These are phyloP conservation scores for Sarocladium brachiariae DNA, from an alignment of 2,329 filamentous ascomycete species.

Conservation along the genomic window DNA sequence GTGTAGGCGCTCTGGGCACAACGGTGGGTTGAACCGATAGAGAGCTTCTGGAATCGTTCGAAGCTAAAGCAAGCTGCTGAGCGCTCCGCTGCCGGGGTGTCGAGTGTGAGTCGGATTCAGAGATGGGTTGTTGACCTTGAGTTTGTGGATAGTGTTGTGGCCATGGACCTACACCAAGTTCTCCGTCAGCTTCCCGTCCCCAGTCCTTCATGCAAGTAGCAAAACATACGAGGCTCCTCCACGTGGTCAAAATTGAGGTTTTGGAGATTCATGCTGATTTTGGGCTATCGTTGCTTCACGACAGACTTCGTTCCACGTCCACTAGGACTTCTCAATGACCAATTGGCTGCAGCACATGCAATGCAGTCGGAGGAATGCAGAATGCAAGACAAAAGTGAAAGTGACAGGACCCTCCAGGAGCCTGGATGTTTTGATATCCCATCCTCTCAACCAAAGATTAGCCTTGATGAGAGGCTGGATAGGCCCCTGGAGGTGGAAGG, in stretches of 20 bases:
- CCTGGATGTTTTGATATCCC: slow-evolving; percentile 1
- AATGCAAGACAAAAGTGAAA: slow-evolving; percentile 8
- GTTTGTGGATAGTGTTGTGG: neutral
- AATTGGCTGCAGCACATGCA: slow-evolving; percentile 7
- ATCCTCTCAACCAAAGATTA: neutral
- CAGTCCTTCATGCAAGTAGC: too few species aligned
- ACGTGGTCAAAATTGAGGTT: slow-evolving; percentile 28
- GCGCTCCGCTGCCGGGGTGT: slow-evolving; percentile 4
- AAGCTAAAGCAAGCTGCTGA: slow-evolving; percentile 1
- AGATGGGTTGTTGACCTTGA: neutral
- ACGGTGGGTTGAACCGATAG: slow-evolving; percentile 29
- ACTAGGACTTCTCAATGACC: slow-evolving; percentile 7
- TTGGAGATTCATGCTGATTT: slow-evolving; percentile 31
- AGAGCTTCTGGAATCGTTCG: slow-evolving; percentile 16
- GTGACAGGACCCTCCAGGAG: slow-evolving; percentile 1
- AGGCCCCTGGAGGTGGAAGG: slow-evolving; percentile 8
- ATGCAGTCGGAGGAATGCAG: slow-evolving; percentile 10
- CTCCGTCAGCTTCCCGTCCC: neutral
- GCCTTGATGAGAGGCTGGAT: slow-evolving; percentile 8
- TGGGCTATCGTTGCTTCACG: neutral
- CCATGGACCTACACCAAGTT: neutral
- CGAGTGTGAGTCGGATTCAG: slow-evolving; percentile 10
- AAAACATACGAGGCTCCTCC: slow-evolving; percentile 30
- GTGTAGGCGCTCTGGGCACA: slow-evolving; percentile 29
- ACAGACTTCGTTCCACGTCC: neutral